Base-by-base conservation (phyloP, 805 yeast genomes). In the Isabelozyma rhagii region DNA sequence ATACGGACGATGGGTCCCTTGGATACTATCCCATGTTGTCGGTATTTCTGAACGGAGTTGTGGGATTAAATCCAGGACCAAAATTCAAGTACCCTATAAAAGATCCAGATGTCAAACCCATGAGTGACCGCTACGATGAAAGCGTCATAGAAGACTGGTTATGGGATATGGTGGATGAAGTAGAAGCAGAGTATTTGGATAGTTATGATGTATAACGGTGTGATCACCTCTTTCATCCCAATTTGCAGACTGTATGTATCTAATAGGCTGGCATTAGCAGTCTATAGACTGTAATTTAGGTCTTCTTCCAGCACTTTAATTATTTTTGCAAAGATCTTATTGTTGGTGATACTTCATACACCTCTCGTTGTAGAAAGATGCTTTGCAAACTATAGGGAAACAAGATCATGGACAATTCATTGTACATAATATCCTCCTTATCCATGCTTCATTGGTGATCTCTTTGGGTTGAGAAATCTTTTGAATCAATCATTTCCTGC, bases 1-100 rank as follows among this genome's bases (percentile, higher is more conserved):
- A 74, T 62, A 60, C 81, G 58, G 96, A 94, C 63, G 97, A 94
- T 62, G 96, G 96, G 0, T 72, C 82, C 41, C 68, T 90, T 48
- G 99, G 98, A 0, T 94, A 94, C 63, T 94, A 84, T 67, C 98
- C 99, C 1, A 89, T 91, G 72, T 76, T 89, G 34, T 87, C 96
- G 48, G 87, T 87, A 25, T 94, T 82, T 62, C 82, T 82, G 55
- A 86, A 86, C 2, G 98, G 98, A 0, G 71, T 79, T 8, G 96
- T 89, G 5, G 72, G 79, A 51, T 64, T 93, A 49, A 83, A 87
- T 54, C 75, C 89, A 2, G 87, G 91, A 0, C 86, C 89, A 0
- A 74, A 82, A 10, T 79, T 91, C 56, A 72, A 74, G 52, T 74
- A 58, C 47, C 80, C 85, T 0, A 61, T 58, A 0, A 71, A 67